Evolutionary conservation across 352 stramenopile species (phyloP).

Genomic region (Paralagenidium karlingii): DNA sequence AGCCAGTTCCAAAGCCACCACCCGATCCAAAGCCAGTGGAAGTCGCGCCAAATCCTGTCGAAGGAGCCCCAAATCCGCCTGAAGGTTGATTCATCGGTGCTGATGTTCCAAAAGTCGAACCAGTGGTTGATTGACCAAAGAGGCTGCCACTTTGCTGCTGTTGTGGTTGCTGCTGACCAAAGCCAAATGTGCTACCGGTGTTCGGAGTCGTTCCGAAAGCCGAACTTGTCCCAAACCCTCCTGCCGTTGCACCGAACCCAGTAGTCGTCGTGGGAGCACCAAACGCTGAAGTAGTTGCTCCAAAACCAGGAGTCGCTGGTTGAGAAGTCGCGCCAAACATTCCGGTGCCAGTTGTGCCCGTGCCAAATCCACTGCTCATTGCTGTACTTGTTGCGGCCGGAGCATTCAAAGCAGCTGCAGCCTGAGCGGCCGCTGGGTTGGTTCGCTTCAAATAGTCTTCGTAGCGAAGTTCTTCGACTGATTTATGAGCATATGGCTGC

Average conservation of each 20-base stretch:
- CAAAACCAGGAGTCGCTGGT: neutral
- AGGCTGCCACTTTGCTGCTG: slow-evolving; percentile 11
- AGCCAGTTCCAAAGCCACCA: slow-evolving; percentile 17
- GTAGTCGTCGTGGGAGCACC: slow-evolving; percentile 13
- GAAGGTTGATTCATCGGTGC: neutral
- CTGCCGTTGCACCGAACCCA: slow-evolving; percentile 13
- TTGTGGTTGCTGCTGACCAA: slow-evolving; percentile 11
- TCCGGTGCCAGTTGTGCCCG: neutral
- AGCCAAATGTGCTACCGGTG: slow-evolving; percentile 17
- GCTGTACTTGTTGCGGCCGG: slow-evolving; percentile 14
- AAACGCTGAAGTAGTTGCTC: slow-evolving; percentile 14
- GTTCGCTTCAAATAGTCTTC: slow-evolving; percentile 74
- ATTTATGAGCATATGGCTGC: slow-evolving; percentile 61
- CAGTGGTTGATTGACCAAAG: slow-evolving; percentile 26
- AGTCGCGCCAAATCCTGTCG: slow-evolving; percentile 5
- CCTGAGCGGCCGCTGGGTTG: slow-evolving; percentile 33
- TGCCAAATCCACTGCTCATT: slow-evolving; percentile 10
- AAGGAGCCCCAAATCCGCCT: slow-evolving; percentile 4
- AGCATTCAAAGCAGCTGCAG: slow-evolving; percentile 25
- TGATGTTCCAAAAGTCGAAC: slow-evolving; percentile 11
- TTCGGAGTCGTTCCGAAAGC: slow-evolving; percentile 16
- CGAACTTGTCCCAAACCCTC: slow-evolving; percentile 21
- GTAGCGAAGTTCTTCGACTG: slow-evolving; percentile 53
- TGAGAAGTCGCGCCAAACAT: neutral
- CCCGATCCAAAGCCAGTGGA: slow-evolving; percentile 4